Percentiles rank a stretch among this genome's conserved stretches.
These are phyloP conservation scores for Penicillium argentinense DNA, from an alignment of 495 filamentous ascomycete species.

Conservation along the genomic window DNA sequence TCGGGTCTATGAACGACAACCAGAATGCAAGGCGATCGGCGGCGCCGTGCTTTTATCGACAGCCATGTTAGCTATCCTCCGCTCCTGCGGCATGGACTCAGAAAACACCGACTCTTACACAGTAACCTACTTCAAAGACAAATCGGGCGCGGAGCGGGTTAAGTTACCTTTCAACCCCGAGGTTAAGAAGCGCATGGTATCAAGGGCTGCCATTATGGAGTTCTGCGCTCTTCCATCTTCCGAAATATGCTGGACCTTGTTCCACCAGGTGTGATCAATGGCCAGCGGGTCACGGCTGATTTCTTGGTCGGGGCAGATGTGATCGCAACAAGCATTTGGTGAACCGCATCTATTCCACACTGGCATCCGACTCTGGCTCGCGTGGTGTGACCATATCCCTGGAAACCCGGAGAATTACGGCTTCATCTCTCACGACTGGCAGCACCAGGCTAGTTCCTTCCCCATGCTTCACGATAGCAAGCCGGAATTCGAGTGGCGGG, in stretches of 20 bases:
- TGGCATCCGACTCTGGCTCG: conserved; percentile 18
- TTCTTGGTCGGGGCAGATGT: conserved; percentile 19
- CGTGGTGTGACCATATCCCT: conserved; percentile 21
- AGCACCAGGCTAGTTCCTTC: conserved; percentile 21
- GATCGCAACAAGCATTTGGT: conserved; percentile 20
- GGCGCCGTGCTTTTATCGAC: conserved; percentile 10
- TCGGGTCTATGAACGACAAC: conserved; percentile 9
- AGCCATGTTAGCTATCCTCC: conserved; percentile 12
- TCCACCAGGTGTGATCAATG: conserved; percentile 9
- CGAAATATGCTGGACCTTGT: conserved; percentile 17
- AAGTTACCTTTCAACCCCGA: conserved; percentile 19
- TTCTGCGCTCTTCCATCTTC: conserved; percentile 19
- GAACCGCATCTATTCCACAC: conserved; percentile 16
- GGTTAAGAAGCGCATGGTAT: conserved; percentile 17
- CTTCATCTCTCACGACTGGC: conserved; percentile 14
- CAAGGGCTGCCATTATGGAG: conserved; percentile 23
- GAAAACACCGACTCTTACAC: conserved; percentile 11
- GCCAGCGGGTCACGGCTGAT: conserved; percentile 11
- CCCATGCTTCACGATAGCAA: conserved; percentile 21
- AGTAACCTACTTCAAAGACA: conserved; percentile 11
- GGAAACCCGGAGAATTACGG: conserved; percentile 10
- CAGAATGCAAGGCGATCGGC: conserved; percentile 11
- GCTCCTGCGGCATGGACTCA: conserved; percentile 3
- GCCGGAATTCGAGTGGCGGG: conserved; percentile 24
- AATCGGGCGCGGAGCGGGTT: conserved; percentile 7